Conservation (phyloP, 2,329 filamentous ascomycete species). For the Eutypella sp. region DNA sequence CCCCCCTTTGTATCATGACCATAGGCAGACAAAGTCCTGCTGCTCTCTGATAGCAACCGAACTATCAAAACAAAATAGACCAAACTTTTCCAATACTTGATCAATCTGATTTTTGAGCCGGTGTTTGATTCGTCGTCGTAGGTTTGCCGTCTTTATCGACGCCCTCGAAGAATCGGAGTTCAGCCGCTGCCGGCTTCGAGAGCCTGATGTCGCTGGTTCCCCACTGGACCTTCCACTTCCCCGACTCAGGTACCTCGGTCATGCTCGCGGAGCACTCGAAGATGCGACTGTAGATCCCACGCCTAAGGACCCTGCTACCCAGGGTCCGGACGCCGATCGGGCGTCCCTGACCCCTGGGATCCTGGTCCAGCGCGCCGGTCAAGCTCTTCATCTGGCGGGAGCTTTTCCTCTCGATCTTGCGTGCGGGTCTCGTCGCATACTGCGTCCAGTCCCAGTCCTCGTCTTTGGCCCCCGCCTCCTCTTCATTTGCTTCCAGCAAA, state of each 20-base stretch:
- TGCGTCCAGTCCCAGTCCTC: constrained; percentile 39
- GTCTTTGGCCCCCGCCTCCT: background rate
- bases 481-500: background rate
- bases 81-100: background rate
- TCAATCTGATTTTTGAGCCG: background rate
- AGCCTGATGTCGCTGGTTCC: constrained; percentile 29
- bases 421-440: constrained; percentile 35
- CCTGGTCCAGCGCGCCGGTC: constrained; percentile 31
- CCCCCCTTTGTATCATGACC: too few relatives aligned
- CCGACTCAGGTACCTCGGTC: constrained; percentile 21
- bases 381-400: constrained; percentile 31
- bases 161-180: constrained; percentile 45
- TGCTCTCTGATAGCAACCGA: too few relatives aligned
- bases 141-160: constrained; percentile 29
- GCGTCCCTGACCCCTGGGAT: constrained; percentile 28
- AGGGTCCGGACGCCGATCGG: constrained; percentile 29
- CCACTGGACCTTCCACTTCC: constrained; percentile 39
- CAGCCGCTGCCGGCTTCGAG: constrained; percentile 26
- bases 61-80: too few relatives aligned
- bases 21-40: too few relatives aligned
- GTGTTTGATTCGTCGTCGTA: background rate
- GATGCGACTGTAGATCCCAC: constrained; percentile 36
- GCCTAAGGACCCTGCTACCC: constrained; percentile 38
- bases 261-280: constrained; percentile 31
- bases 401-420: constrained; percentile 32